Conservation (phyloP, 768 basidiomycete genomes). For the Leccinum arenicola region DNA sequence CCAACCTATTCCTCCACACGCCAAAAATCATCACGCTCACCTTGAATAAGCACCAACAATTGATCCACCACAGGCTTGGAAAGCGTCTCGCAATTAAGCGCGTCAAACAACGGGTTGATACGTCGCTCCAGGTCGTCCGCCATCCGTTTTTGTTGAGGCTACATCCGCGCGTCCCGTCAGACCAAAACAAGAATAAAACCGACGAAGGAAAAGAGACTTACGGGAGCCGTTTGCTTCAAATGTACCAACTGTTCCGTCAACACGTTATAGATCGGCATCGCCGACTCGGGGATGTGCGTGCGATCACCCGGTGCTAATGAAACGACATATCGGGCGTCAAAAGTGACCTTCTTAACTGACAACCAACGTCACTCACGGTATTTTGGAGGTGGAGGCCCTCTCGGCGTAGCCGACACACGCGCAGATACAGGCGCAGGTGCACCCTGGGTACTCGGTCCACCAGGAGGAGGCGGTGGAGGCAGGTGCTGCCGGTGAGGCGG, state of each 20-base stretch:
- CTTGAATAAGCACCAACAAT: slow-evolving; percentile 66
- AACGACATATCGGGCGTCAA: not conserved
- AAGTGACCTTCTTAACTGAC: not conserved
- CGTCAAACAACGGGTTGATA: slow-evolving; percentile 83
- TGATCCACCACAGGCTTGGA: slow-evolving; percentile 69
- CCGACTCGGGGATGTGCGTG: slow-evolving; percentile 79
- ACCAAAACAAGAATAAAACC: not conserved
- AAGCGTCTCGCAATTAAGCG: slow-evolving; percentile 86
- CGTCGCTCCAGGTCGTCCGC: slow-evolving; percentile 86
- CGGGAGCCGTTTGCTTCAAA: slow-evolving; percentile 74
- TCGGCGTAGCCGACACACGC: slow-evolving; percentile 32
- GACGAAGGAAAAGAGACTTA: slow-evolving; percentile 38
- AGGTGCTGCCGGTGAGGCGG: slow-evolving; percentile 23
- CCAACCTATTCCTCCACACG: not conserved
- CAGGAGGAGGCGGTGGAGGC: slow-evolving; percentile 27
- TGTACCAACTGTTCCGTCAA: slow-evolving; percentile 61
- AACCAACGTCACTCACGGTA: slow-evolving; percentile 50
- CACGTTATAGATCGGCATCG: slow-evolving; percentile 62
- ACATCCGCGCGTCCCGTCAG: slow-evolving; percentile 4
- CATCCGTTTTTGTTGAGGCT: slow-evolving; percentile 83
- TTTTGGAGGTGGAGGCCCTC: slow-evolving; percentile 46
- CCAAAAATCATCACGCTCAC: slow-evolving; percentile 39
- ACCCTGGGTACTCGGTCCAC: slow-evolving; percentile 25
- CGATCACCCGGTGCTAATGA: slow-evolving; percentile 81
- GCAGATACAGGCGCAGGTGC: slow-evolving; percentile 23